Percentiles rank a stretch among this genome's conserved stretches.
Evolutionary conservation across 73 alveolate species (phyloP).

Genomic region (Paramecium tetraurelia): DNA sequence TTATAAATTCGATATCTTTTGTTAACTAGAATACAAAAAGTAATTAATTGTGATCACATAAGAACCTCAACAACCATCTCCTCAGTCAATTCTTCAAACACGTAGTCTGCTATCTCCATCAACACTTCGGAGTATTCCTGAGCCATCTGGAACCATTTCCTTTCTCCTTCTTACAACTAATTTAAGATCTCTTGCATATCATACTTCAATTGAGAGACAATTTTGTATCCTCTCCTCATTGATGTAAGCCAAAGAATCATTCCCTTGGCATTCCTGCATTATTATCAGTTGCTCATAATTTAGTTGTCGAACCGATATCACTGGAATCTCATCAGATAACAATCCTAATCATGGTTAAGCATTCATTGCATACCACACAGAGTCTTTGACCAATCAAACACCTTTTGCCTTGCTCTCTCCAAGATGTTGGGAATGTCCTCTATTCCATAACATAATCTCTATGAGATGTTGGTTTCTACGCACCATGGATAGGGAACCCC

Average conservation of each 20-base stretch:
- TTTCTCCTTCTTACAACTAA: constrained; percentile 34
- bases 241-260: constrained; percentile 39
- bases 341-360: background rate
- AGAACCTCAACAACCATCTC: constrained; percentile 9
- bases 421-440: background rate
- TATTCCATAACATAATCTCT: background rate
- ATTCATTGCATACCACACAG: constrained; percentile 23
- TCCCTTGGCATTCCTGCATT: background rate
- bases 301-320: background rate
- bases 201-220: constrained; percentile 34
- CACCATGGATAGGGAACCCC: constrained; percentile 62
- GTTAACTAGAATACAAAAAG: background rate
- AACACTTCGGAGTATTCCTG: constrained; percentile 45
- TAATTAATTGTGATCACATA: background rate
- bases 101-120: constrained; percentile 48
- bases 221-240: constrained; percentile 50
- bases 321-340: constrained; percentile 38
- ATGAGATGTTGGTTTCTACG: background rate
- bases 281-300: background rate
- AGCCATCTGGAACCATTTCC: background rate
- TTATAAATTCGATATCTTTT: background rate
- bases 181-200: background rate
- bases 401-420: constrained; percentile 47
- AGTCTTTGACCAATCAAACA: constrained; percentile 32
- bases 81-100: constrained; percentile 54